These are phyloP conservation scores for Entelexis sorbosivorans DNA, from an alignment of 1,139 yeast species.

Conservation along the genomic window DNA sequence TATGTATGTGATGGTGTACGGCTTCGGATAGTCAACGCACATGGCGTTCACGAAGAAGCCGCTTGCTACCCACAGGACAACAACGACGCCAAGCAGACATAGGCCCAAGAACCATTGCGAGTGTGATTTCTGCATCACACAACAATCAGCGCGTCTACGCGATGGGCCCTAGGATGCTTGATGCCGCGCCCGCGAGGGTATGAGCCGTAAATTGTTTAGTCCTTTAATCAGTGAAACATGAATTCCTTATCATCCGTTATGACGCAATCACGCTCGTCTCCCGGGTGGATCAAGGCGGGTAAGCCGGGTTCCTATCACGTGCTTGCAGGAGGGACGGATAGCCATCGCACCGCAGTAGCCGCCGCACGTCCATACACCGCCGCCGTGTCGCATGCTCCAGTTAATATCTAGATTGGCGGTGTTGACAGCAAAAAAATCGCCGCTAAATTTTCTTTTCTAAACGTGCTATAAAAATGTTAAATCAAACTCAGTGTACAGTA, in stretches of 20 bases:
- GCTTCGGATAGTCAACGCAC: slow-evolving; percentile 54
- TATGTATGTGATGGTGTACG: slow-evolving; percentile 84
- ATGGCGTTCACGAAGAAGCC: slow-evolving; percentile 62
- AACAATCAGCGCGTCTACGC: too few species aligned
- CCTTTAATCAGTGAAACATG: background rate
- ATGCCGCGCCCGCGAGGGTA: background rate
- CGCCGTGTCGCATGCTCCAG: too few species aligned
- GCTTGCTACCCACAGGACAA: slow-evolving; percentile 77
- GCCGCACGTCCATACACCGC: too few species aligned
- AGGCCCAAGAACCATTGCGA: slow-evolving; percentile 66
- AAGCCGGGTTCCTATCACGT: background rate
- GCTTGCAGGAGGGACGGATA: too few species aligned
- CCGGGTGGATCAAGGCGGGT: background rate
- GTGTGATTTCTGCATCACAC: background rate
- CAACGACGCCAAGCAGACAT: slow-evolving; percentile 58
- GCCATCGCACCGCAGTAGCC: too few species aligned
- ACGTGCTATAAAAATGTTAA: too few species aligned
- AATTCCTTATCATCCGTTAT: background rate
- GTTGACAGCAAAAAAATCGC: too few species aligned
- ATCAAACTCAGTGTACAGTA: too few species aligned
- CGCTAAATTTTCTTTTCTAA: too few species aligned
- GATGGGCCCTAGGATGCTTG: too few species aligned
- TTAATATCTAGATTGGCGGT: too few species aligned
- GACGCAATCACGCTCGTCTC: background rate
- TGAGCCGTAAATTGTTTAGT: background rate